Evolutionary conservation across 768 basidiomycete genomes (phyloP), one percentile per base, ranked within the genome.

Genomic region (Tulasnella sp.): DNA sequence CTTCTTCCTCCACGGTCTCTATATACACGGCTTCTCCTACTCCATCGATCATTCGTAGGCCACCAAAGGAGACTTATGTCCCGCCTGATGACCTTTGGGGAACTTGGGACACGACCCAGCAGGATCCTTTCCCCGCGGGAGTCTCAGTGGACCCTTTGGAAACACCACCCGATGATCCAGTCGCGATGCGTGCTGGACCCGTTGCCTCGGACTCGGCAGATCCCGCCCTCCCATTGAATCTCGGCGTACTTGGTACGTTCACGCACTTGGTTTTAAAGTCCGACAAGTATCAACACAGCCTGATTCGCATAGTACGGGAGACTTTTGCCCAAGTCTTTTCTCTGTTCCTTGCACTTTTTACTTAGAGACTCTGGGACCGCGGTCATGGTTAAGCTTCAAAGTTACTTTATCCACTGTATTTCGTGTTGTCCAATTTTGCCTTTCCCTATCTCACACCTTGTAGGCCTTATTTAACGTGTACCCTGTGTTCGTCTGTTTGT

Each of bases 51-150:
- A 50, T 48, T 37, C 54, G 77, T 18, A 60, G 64, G 37, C 58
- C 60, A 8, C 77, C 77, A 42, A 78, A 54, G 40, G 54, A 60
- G 54, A 78, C 77, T 18, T 78, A 78, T 41, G 77, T 64, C 60
- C 54, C 77, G 24, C 77, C 77, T 41, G 77, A 78, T 28, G 41
- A 78, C 77, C 58, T 78, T 41, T 78, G 77, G 77, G 77, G 77
- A 60, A 34, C 41, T 42, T 78, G 77, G 77, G 77, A 78, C 40
- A 41, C 50, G 41, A 40, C 77, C 28, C 50, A 41, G 20, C 18
- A 24, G 60, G 77, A 72, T 46, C 77, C 77, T 42, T 78, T 78
- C 60, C 74, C 74, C 46, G 74, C 74, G n/a, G n/a, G n/a, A n/a
- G 46, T 48, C 74, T 42, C 40, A 42, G 74, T 44, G 74, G 74